Evolutionary conservation across 2,329 filamentous ascomycete species (phyloP), one percentile per base, ranked within the genome.

Genomic region (Fusarium tanahbumbuense): DNA sequence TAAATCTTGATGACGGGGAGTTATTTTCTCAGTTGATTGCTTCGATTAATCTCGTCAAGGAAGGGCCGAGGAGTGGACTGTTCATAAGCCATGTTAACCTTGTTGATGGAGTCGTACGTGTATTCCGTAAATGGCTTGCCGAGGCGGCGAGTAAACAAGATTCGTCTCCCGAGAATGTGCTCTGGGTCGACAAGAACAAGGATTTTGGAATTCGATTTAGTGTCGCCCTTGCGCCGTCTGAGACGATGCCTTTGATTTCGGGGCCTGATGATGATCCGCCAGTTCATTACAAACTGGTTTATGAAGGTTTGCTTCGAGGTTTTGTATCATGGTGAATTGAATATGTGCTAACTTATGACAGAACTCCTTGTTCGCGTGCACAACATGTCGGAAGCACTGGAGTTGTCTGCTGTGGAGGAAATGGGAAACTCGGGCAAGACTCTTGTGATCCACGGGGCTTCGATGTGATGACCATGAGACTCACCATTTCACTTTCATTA

Each of bases 1-100:
- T 95, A 44, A 83, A 84, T 47, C 82, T 96, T 3, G 92, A 94
- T 69, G 86, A 86, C 3, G 86, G 88, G 66, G 92, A 94, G 78
- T 81, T 89, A 20, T 94, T 95, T 76, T 89, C 90, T 2, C 92
- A 96, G 79, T 84, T 96, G 13, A 91, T 91, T 76, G 86, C 88
- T 8, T 83, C 88, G 25, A 87, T 87, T 10, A 92, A 90, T 74
- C 79, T 97, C 40, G 89, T 93, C 64, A 90, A 90, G 76, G 82
- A 89, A 30, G 88, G 89, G 2, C 86, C 88, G 2, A 84, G 83
- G 28, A 84, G 83, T 23, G 89, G 88, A 6, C 77, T 92, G 1
- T 90, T 93, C 69, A 81, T 88, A 56, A 89, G 86, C 74, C 88
- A 89, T 65, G 85, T 91, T 54, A 89, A 88, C 44, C 82, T 95